Percentiles rank a stretch among this genome's conserved stretches.
phyloP scores from a whole-genome alignment of 352 stramenopile species.

The Paralagenidium karlingii region DNA sequence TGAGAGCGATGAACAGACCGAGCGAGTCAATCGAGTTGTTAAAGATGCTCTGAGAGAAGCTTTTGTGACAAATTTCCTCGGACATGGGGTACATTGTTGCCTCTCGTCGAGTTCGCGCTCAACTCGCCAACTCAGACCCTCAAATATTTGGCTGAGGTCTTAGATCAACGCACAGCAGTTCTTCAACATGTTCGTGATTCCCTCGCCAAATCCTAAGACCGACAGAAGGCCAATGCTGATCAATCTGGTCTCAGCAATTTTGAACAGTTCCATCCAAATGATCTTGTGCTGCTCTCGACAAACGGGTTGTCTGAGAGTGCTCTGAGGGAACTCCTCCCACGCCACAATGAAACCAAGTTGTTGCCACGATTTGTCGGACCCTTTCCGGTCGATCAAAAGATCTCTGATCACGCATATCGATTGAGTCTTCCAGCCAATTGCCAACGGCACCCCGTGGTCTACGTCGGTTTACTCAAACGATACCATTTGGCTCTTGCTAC shows the following conservation, averaged over 20 bases:
- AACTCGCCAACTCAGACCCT: slow-evolving; percentile 11
- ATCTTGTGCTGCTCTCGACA: no score
- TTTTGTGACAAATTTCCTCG: slow-evolving; percentile 4
- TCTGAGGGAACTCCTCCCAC: no score
- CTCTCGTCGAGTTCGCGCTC: slow-evolving; percentile 14
- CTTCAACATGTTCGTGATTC: not conserved
- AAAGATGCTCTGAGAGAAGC: slow-evolving; percentile 6
- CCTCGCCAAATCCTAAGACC: not conserved
- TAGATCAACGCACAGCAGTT: not conserved
- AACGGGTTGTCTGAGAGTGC: no score
- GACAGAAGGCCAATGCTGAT: no score
- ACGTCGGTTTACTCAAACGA: no score
- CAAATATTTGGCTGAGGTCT: not conserved
- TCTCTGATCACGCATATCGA: no score
- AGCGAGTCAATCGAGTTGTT: slow-evolving; percentile 3
- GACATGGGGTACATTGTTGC: slow-evolving; percentile 5
- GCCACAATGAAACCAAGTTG: not conserved
- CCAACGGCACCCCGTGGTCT: no score
- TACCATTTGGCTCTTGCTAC: no score
- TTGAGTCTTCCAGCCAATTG: no score
- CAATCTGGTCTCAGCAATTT: no score
- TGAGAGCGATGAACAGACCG: slow-evolving; percentile 1
- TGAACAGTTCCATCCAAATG: no score
- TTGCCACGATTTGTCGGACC: not conserved
- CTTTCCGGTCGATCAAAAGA: no score